Evolutionary conservation across 164 flowering plant genomes (phyloP).

Genomic region (Vitis rupestris): DNA sequence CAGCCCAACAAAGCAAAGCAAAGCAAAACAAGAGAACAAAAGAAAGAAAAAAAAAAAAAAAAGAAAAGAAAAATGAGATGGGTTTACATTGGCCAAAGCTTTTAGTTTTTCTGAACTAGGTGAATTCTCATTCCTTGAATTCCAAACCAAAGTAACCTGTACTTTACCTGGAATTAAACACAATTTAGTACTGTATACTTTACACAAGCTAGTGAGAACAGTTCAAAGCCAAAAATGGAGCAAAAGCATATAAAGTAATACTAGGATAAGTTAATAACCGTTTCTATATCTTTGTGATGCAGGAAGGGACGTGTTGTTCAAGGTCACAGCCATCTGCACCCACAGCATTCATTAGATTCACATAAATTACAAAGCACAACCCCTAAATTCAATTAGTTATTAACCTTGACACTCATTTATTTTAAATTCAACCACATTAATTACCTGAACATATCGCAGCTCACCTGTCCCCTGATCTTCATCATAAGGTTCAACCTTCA

Average conservation of each 20-base stretch:
- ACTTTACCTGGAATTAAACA: constrained; percentile 63
- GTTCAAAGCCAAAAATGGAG: not conserved
- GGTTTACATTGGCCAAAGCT: constrained; percentile 72
- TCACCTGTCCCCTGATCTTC: constrained; percentile 84
- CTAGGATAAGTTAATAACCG: constrained; percentile 38
- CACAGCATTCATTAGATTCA: not conserved
- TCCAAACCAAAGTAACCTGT: constrained; percentile 94
- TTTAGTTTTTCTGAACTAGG: constrained; percentile 57
- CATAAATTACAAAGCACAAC: not conserved
- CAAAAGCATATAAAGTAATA: not conserved
- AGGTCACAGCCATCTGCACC: constrained; percentile 93
- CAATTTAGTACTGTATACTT: not conserved
- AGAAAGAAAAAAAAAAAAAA: not conserved
- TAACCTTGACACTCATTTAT: too few species aligned
- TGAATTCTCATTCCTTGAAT: constrained; percentile 81
- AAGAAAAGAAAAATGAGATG: too few species aligned
- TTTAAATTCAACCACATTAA: constrained; percentile 3
- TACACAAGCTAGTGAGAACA: not conserved
- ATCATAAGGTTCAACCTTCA: constrained; percentile 74
- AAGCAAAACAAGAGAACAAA: not conserved
- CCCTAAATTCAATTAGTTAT: not conserved
- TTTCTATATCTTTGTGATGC: constrained; percentile 69
- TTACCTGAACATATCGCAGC: constrained; percentile 89
- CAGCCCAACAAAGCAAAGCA: not conserved
- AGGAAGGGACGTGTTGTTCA: constrained; percentile 77